A percentile compares a stretch with the other conserved stretches of the same genome.
Conservation (phyloP, 1,284 basidiomycete species). For the Microbotryum lychnidis-dioicae region DNA sequence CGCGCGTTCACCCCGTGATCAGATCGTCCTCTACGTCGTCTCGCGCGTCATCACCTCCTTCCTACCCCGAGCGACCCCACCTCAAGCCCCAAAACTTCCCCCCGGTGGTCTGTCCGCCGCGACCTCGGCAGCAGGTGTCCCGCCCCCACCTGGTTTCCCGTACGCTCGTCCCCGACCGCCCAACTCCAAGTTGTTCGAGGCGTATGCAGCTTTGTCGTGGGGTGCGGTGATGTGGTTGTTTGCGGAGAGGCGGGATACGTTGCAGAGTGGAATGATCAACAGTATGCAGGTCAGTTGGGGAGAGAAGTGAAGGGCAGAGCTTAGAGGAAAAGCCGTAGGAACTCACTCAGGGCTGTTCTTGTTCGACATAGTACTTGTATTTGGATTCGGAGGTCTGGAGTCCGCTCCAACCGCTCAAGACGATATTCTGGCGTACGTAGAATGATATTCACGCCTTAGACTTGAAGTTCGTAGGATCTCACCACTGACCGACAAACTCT, state of each 20-base stretch:
- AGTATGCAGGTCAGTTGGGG: slow-evolving; percentile 40
- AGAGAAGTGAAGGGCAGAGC: too few species aligned
- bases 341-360: not conserved
- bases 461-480: not conserved
- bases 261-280: slow-evolving; percentile 79
- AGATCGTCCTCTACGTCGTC: slow-evolving; percentile 95
- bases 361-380: slow-evolving; percentile 55
- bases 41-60: slow-evolving; percentile 80
- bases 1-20: slow-evolving; percentile 1
- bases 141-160: slow-evolving; percentile 40
- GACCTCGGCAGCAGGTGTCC: slow-evolving; percentile 39
- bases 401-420: slow-evolving; percentile 11
- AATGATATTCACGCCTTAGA: not conserved
- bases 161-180: slow-evolving; percentile 62
- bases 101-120: slow-evolving; percentile 45
- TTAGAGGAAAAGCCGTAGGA: too few species aligned
- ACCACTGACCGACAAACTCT: not conserved
- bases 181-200: slow-evolving; percentile 68
- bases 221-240: slow-evolving; percentile 97
- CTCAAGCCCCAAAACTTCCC: slow-evolving; percentile 29
- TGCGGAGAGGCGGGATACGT: slow-evolving; percentile 69
- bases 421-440: slow-evolving; percentile 28
- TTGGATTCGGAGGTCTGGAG: slow-evolving; percentile 67
- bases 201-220: slow-evolving; percentile 87
- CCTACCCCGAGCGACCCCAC: slow-evolving; percentile 56